phyloP scores from a whole-genome alignment of 2,329 filamentous ascomycete genomes.

The Aspergillus persii region DNA sequence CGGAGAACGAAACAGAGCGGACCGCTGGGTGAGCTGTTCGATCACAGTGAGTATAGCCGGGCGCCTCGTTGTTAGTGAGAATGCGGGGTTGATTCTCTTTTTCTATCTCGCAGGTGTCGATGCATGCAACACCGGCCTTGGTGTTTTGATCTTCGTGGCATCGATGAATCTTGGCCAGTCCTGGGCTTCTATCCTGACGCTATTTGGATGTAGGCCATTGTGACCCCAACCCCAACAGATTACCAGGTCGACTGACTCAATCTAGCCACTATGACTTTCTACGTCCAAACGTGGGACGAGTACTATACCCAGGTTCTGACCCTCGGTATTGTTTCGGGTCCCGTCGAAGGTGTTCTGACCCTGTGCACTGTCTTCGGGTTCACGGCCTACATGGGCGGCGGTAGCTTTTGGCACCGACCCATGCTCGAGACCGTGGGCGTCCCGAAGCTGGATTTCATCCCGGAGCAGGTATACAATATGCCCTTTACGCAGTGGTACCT shows the following conservation, averaged over 20 bases:
- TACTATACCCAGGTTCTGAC: conserved; percentile 97
- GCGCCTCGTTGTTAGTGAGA: neutral
- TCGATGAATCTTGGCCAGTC: conserved; percentile 90
- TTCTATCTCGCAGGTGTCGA: conserved; percentile 62
- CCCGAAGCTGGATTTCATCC: conserved; percentile 62
- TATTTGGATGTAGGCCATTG: conserved; percentile 70
- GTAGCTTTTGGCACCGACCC: conserved; percentile 87
- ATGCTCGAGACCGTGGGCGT: conserved; percentile 71
- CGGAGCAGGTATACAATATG: conserved; percentile 69
- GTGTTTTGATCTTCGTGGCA: conserved; percentile 86
- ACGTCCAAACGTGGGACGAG: conserved; percentile 98
- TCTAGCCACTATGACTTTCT: conserved; percentile 85
- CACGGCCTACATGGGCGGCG: conserved; percentile 82
- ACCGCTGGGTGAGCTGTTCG: conserved; percentile 91
- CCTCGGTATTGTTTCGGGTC: conserved; percentile 86
- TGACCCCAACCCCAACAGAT: neutral
- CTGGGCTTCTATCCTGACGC: conserved; percentile 79
- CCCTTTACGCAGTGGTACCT: conserved; percentile 93
- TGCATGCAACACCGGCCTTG: conserved; percentile 92
- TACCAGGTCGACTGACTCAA: conserved; percentile 8
- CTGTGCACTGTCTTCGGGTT: conserved; percentile 77
- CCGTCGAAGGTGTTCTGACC: conserved; percentile 89
- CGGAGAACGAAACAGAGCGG: conserved; percentile 89
- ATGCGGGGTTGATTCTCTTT: neutral
- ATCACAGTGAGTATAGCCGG: conserved; percentile 64